Evolutionary conservation across 148 eudicot species (phyloP), one percentile per base, ranked within the genome.

Genomic region (Pharnaceum exiguum): DNA sequence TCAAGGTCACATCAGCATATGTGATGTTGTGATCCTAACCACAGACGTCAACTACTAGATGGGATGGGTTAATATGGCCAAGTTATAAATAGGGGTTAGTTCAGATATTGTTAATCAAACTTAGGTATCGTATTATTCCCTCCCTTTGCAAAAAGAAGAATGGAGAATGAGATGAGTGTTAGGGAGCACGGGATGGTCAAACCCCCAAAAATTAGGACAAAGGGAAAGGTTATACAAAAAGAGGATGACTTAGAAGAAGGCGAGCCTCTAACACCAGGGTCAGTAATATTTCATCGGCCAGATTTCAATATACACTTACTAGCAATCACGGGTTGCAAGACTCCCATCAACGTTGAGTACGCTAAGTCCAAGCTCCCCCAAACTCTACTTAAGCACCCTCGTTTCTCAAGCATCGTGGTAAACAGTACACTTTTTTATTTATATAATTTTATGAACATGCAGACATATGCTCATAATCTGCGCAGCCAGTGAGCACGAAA

Each of bases 241-340:
- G 26, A 1, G 23, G 51, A 13, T 47, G 59, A 39, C 7, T 79
- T 73, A 13, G 78, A 76, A 0, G 49, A 63, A 11, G 65, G 36
- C 0, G 74, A 70, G 60, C 86, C 82, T 16, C 24, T 84, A 30
- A 81, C 79, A 60, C 82, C 86, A 26, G 75, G 74, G 2, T 66
- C 81, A 24, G 58, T 52, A 27, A 37, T 49, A 11, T 75, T 75
- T 55, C 78, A 75, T 65, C 57, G 42, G 36, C 65, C 69, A 24
- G 57, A 58, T 3, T 75, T 75, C 39, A 70, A 65, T 24, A 56
- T 75, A 40, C 74, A 75, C 25, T 57, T 65, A 0, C 23, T 75
- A 19, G 78, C 78, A 12, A 75, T 75, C n/a, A 23, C 65, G 55
- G 78, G 75, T 21, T 59, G 63, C 16, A 65, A 55, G 36, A 64